Percentiles rank a stretch among this genome's conserved stretches.
These are phyloP conservation scores for Buddleja alternifolia DNA, from an alignment of 257 asterid species.

Conservation along the genomic window DNA sequence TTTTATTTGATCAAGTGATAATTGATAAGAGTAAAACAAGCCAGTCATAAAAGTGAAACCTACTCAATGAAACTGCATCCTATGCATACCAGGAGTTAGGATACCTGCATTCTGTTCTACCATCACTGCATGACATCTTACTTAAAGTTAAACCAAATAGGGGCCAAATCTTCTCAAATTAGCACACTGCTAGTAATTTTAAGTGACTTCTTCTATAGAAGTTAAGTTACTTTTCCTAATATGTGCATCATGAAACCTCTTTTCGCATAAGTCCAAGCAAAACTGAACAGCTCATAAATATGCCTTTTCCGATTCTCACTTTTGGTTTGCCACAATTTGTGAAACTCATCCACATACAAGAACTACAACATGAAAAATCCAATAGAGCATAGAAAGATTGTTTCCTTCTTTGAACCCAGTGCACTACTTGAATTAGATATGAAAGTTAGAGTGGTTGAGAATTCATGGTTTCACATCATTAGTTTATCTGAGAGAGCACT, in stretches of 20 bases:
- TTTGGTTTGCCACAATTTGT: not conserved
- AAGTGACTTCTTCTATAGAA: not conserved
- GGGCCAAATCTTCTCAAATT: not conserved
- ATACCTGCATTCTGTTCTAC: not conserved
- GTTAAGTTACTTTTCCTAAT: constrained; percentile 15
- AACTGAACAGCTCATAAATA: too few relatives aligned
- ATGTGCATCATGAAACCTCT: constrained; percentile 1
- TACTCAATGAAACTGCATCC: not conserved
- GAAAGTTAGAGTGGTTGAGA: too few relatives aligned
- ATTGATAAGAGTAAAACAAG: not conserved
- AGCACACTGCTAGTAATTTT: not conserved
- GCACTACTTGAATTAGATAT: too few relatives aligned
- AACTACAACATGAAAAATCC: too few relatives aligned
- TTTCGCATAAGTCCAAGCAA: not conserved
- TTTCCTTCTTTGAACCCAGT: too few relatives aligned
- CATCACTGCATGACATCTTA: constrained; percentile 3
- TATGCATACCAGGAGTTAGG: not conserved
- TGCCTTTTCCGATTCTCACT: not conserved
- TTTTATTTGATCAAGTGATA: not conserved
- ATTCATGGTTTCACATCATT: too few relatives aligned
- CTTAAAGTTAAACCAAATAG: not conserved
- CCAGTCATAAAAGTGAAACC: constrained; percentile 1
- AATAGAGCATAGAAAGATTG: too few relatives aligned
- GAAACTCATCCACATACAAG: too few relatives aligned
- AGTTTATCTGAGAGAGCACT: too few relatives aligned